Percentiles rank a stretch among this genome's conserved stretches.
Conservation (phyloP, 176 grass and related monocot genomes). For the Metroxylon sagu region DNA sequence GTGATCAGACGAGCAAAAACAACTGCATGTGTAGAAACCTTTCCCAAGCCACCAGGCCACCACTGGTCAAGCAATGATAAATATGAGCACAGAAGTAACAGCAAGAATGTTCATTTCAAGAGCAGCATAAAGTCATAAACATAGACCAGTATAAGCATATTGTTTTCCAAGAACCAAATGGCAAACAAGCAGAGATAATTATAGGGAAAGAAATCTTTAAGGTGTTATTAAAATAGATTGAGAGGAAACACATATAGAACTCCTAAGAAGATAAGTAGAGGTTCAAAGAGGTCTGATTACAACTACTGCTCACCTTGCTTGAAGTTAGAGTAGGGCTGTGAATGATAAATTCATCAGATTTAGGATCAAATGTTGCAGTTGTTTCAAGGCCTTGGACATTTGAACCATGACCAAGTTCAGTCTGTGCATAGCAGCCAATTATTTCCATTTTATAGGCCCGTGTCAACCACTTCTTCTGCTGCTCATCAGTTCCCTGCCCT, state of each 20-base stretch:
- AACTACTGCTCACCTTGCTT: constrained; percentile 58
- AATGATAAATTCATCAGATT: constrained; percentile 82
- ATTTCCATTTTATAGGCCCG: constrained; percentile 88
- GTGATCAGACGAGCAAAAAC: constrained; percentile 90
- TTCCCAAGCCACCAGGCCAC: constrained; percentile 98
- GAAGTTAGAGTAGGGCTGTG: constrained; percentile 96
- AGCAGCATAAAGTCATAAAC: no score
- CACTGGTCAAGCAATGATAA: constrained; percentile 41
- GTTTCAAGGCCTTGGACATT: constrained; percentile 99
- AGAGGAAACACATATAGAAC: no score
- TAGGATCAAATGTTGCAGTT: constrained; percentile 87
- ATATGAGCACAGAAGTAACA: no score
- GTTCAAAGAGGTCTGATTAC: no score
- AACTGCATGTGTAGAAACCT: constrained; percentile 86
- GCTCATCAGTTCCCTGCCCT: constrained; percentile 92
- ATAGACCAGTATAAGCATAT: no score
- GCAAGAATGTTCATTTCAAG: no score
- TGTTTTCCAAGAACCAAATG: no score
- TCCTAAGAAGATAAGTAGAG: no score
- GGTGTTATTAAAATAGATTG: no score
- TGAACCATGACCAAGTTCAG: constrained; percentile 94
- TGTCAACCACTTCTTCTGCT: constrained; percentile 87
- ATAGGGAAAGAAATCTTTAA: no score
- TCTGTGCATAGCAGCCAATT: constrained; percentile 98
- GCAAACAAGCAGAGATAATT: no score